phyloP scores from a whole-genome alignment of 2,329 filamentous ascomycete species.

The Clarireedia sp. region DNA sequence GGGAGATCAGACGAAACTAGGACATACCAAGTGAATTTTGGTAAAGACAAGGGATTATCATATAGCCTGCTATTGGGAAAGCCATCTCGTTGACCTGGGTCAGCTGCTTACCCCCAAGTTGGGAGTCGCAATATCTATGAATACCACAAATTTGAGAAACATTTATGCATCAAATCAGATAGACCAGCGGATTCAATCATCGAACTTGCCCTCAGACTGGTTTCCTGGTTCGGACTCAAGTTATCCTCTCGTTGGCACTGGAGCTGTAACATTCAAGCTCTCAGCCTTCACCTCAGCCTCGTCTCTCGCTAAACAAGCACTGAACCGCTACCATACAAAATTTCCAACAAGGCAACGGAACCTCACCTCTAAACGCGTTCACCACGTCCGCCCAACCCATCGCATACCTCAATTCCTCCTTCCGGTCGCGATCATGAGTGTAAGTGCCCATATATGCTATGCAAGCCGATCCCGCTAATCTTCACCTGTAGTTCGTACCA shows the following conservation, averaged over 20 bases:
- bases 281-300: background rate
- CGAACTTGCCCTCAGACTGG: no score
- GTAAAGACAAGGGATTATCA: no score
- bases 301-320: background rate
- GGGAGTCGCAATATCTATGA: no score
- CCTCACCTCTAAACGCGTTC: background rate
- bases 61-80: no score
- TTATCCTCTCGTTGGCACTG: background rate
- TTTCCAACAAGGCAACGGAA: slow-evolving; percentile 16
- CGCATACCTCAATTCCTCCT: background rate
- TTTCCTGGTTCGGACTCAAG: no score
- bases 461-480: slow-evolving; percentile 19
- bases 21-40: background rate
- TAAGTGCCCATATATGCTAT: slow-evolving; percentile 19
- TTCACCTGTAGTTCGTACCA: slow-evolving; percentile 61
- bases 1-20: slow-evolving; percentile 55
- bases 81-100: background rate
- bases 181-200: no score
- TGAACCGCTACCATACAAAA: slow-evolving; percentile 10
- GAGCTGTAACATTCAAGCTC: background rate
- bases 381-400: background rate
- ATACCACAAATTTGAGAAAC: no score
- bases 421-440: slow-evolving; percentile 31
- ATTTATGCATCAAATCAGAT: no score
- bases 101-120: background rate